Evolutionary conservation across 495 filamentous ascomycete species (phyloP).

Genomic region (Cudoniella acicularis): DNA sequence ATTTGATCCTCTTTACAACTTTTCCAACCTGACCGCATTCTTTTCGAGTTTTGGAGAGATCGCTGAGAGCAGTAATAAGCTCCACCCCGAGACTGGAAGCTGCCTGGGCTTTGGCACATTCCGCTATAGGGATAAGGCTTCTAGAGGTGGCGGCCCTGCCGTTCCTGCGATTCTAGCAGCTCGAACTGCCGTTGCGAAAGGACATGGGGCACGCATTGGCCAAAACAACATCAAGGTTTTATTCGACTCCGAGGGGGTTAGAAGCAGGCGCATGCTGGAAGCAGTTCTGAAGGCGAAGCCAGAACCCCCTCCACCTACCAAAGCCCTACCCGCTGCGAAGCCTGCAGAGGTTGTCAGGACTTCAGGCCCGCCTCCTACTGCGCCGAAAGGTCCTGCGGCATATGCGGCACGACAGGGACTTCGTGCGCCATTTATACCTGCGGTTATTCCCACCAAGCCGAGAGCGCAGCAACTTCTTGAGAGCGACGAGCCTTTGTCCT

Average conservation of each 20-base stretch:
- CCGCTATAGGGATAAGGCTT: constrained; percentile 71
- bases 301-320: constrained; percentile 18
- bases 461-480: constrained; percentile 50
- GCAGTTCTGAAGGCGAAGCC: constrained; percentile 52
- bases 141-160: constrained; percentile 34
- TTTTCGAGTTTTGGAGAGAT: constrained; percentile 90
- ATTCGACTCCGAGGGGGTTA: constrained; percentile 80
- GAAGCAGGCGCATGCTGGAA: constrained; percentile 70
- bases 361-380: constrained; percentile 68
- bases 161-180: constrained; percentile 71
- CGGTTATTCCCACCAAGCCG: constrained; percentile 39
- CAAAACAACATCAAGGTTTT: constrained; percentile 72
- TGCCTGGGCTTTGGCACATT: constrained; percentile 90
- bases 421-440: constrained; percentile 21
- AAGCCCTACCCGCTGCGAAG: constrained; percentile 22
- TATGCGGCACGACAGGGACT: constrained; percentile 13
- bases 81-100: constrained; percentile 87
- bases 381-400: constrained; percentile 70
- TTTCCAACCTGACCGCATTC: constrained; percentile 71
- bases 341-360: constrained; percentile 33
- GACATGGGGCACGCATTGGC: constrained; percentile 68
- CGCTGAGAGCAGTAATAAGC: constrained; percentile 81
- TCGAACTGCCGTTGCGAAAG: constrained; percentile 66
- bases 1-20: constrained; percentile 82
- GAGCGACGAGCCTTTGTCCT: constrained; percentile 53